Base-by-base conservation (phyloP, 306 rosid species). In the Sicyos baderoa region DNA sequence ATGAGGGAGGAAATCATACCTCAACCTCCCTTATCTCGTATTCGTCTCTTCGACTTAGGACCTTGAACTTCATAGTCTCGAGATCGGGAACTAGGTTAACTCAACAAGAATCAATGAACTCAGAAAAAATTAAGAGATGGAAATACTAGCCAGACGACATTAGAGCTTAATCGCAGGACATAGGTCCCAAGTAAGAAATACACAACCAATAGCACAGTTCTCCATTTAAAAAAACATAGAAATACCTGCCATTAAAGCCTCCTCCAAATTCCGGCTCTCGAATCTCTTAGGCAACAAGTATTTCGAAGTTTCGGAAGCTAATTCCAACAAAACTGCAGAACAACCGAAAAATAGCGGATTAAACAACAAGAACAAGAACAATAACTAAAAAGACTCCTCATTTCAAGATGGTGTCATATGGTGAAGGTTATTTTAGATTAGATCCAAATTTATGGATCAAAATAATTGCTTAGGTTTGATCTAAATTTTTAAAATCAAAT, bases 21-120 rank as follows among this genome's bases (percentile, higher is more conserved):
- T 89, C 91, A 76, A 88, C 74, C 82, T 89, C 89, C 82, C 97
- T 81, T 57, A 93, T 93, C 79, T 89, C 98, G 75, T 89, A 93
- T 76, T 48, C 82, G 58, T 86, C 86, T 50, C 61, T 80, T 78
- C 76, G 80, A 62, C 85, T 37, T 67, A 93, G 79, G 75, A 89
- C 88, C 78, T 83, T 86, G 81, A 88, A 93, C 55, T 88, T 81
- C 77, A 81, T 76, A 0, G 95, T 82, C 79, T 93, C 97, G 42
- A 93, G 86, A 76, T 93, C 95, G 59, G 98, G 98, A 83, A 89
- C 97, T 89, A 70, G 74, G 79, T 48, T 58, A 67, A 80, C 72
- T 14, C 66, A 51, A 74, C 17, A 74, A 40, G 47, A 40, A 65
- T 29, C 35, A 29, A 29, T 29, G 35, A 29, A 29, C 35, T 29